phyloP scores from a whole-genome alignment of 257 asterid species.

The Hygrophila difformis region DNA sequence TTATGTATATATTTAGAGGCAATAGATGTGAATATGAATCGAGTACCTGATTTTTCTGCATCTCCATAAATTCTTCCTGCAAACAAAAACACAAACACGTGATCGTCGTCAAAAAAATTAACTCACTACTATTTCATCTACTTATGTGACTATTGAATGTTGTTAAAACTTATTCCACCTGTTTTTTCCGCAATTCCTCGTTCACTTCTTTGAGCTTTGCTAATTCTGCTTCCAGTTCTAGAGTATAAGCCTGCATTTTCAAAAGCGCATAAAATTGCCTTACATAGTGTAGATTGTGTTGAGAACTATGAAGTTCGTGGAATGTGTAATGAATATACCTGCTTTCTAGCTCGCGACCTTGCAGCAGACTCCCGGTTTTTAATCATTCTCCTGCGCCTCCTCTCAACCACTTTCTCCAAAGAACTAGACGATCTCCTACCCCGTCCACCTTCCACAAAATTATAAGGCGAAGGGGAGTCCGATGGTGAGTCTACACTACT shows the following conservation, averaged over 20 bases:
- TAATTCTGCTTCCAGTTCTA: conserved; percentile 90
- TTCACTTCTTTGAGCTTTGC: conserved; percentile 69
- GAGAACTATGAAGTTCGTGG: conserved; percentile 3
- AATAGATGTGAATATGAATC: neutral
- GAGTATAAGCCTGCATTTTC: conserved; percentile 66
- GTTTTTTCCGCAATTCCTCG: conserved; percentile 61
- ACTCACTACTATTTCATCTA: neutral
- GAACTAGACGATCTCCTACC: conserved; percentile 36
- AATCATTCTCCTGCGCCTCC: conserved; percentile 54
- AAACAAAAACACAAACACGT: too few species aligned
- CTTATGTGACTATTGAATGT: conserved; percentile 4
- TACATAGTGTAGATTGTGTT: neutral
- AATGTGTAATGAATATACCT: conserved; percentile 43
- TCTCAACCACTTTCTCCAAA: conserved; percentile 58
- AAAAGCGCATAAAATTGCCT: neutral
- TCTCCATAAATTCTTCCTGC: conserved; percentile 68
- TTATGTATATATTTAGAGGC: neutral
- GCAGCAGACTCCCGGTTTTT: conserved; percentile 63
- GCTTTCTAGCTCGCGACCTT: conserved; percentile 70
- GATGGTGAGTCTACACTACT: conserved; percentile 44
- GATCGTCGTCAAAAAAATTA: too few species aligned
- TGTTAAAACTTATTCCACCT: conserved; percentile 40
- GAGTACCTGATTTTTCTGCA: conserved; percentile 74
- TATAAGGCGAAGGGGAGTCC: conserved; percentile 59
- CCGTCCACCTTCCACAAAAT: conserved; percentile 41